Conservation (phyloP, 345 rosid species). For the Rhizophora apiculata region DNA sequence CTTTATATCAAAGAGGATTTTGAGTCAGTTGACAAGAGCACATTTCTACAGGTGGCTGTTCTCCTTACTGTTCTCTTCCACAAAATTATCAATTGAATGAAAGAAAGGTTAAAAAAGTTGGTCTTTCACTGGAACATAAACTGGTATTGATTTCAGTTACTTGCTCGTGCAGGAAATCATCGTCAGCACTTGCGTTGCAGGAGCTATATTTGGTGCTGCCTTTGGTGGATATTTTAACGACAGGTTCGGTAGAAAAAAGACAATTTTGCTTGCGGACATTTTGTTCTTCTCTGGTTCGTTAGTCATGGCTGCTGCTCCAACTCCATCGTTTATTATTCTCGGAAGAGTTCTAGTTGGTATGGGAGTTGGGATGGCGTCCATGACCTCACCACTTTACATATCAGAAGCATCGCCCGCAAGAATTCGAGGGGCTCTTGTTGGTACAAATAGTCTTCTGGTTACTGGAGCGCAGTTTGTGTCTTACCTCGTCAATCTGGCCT, state of each 20-base stretch:
- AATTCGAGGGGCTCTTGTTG: conserved; percentile 87
- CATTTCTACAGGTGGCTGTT: conserved; percentile 54
- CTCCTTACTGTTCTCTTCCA: too few species aligned
- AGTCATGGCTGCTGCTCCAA: conserved; percentile 69
- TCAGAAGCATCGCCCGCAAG: conserved; percentile 90
- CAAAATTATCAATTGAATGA: too few species aligned
- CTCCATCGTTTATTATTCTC: conserved; percentile 59
- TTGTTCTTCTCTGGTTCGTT: conserved; percentile 66
- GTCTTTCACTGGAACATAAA: background rate
- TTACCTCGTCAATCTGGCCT: conserved; percentile 80
- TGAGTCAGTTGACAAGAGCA: conserved; percentile 49
- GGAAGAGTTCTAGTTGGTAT: conserved; percentile 83
- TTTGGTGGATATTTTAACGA: conserved; percentile 77
- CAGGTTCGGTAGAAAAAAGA: conserved; percentile 59
- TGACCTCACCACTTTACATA: conserved; percentile 90
- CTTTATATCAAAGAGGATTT: conserved; percentile 79
- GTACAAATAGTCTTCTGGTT: conserved; percentile 71
- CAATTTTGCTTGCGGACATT: conserved; percentile 58
- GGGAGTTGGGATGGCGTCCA: conserved; percentile 97
- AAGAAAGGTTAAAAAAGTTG: too few species aligned
- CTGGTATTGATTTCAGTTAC: background rate
- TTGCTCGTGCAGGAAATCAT: conserved; percentile 45
- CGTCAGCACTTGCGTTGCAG: conserved; percentile 86
- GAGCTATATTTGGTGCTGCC: conserved; percentile 87
- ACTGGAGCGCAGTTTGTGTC: conserved; percentile 87